Evolutionary conservation across 1,284 basidiomycete genomes (phyloP).

Genomic region (Gymnopus androsaceus): DNA sequence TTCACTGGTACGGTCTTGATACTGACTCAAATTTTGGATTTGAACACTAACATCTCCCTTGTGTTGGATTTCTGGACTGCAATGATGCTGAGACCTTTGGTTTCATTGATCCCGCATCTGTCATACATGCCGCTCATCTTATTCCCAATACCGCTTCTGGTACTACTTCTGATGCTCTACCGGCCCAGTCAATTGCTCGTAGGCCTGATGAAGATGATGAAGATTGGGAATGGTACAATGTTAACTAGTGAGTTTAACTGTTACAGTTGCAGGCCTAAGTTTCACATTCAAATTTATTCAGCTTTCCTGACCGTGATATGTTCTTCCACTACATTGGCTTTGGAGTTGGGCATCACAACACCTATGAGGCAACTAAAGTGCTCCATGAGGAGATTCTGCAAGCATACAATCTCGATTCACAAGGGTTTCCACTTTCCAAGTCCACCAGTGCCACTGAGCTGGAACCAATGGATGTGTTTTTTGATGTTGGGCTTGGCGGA

Average conservation of each 20-base stretch:
- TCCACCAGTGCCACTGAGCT: too few species aligned
- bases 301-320: constrained; percentile 39
- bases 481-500: too few species aligned
- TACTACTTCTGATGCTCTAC: constrained; percentile 25
- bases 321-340: constrained; percentile 31
- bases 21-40: constrained; percentile 26
- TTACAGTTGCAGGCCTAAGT: constrained; percentile 17
- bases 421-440: too few species aligned
- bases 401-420: too few species aligned
- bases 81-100: constrained; percentile 35
- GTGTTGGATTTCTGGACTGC: constrained; percentile 33
- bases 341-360: constrained; percentile 35
- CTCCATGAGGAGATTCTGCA: too few species aligned
- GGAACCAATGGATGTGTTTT: too few species aligned
- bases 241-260: constrained; percentile 34
- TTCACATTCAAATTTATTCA: constrained; percentile 16
- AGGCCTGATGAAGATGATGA: constrained; percentile 16
- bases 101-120: constrained; percentile 39
- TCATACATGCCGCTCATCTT: constrained; percentile 38
- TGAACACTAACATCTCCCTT: constrained; percentile 26
- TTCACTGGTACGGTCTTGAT: constrained; percentile 18
- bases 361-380: too few species aligned
- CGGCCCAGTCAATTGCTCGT: constrained; percentile 25
- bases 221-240: constrained; percentile 37
- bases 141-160: constrained; percentile 36